Percentiles rank a stretch among this genome's conserved stretches.
Conservation (phyloP, 1,139 yeast genomes). For the Scheffersomyces stambukii region DNA sequence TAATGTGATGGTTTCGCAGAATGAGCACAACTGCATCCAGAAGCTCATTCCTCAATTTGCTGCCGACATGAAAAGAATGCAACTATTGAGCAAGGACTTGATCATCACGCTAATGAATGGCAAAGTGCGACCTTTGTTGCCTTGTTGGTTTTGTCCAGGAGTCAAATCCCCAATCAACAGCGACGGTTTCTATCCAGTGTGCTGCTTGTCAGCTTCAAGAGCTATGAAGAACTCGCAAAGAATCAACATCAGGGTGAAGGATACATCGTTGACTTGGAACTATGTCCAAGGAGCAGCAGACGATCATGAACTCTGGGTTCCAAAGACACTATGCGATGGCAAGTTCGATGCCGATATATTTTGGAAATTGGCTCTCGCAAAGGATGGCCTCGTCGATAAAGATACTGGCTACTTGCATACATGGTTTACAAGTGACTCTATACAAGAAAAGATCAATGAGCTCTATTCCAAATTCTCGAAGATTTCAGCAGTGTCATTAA, state of each 20-base stretch:
- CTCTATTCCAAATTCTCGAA: slow-evolving; percentile 6
- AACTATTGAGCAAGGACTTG: slow-evolving; percentile 29
- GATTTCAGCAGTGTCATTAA: too few relatives aligned
- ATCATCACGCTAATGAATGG: slow-evolving; percentile 15
- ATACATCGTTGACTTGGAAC: slow-evolving; percentile 17
- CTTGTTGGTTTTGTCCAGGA: slow-evolving; percentile 71
- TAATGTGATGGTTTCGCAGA: slow-evolving; percentile 46
- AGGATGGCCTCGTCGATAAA: slow-evolving; percentile 20
- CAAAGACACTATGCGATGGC: slow-evolving; percentile 30
- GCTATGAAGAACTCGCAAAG: slow-evolving; percentile 22
- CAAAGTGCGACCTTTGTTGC: slow-evolving; percentile 51
- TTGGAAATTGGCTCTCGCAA: slow-evolving; percentile 43
- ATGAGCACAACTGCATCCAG: slow-evolving; percentile 55
- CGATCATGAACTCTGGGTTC: slow-evolving; percentile 87
- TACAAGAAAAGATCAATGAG: slow-evolving; percentile 13
- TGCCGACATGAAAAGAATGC: slow-evolving; percentile 34
- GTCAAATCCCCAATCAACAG: slow-evolving; percentile 2
- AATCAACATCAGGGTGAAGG: slow-evolving; percentile 2
- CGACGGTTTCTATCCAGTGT: slow-evolving; percentile 16
- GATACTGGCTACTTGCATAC: slow-evolving; percentile 29
- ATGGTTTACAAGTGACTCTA: slow-evolving; percentile 27
- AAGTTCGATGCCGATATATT: slow-evolving; percentile 49
- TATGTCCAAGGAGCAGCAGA: slow-evolving; percentile 94
- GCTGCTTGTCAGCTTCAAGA: slow-evolving; percentile 64
- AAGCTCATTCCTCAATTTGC: slow-evolving; percentile 49